Conservation (phyloP, 352 stramenopile species). For the Ophiocytium majus region DNA sequence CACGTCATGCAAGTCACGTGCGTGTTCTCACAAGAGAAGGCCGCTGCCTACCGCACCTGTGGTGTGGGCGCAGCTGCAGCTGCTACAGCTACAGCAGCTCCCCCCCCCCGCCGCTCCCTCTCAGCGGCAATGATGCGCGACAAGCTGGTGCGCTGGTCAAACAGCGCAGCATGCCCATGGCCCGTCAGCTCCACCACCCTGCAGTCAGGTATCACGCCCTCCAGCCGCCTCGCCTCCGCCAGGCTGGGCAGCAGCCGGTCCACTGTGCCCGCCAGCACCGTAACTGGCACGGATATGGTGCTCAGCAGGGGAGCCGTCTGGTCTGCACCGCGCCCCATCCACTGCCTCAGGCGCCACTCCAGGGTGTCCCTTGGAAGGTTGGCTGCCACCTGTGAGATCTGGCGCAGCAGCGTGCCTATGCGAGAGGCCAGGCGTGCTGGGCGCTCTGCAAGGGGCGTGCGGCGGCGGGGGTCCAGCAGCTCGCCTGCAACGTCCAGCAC, state of each 20-base stretch:
- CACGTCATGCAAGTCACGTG: no score
- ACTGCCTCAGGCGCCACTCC: neutral
- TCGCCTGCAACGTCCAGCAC: neutral
- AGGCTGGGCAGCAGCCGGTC: neutral
- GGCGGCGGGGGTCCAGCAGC: neutral
- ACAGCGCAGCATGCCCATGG: neutral
- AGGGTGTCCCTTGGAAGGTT: neutral
- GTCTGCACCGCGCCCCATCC: neutral
- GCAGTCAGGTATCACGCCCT: neutral
- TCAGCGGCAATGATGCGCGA: neutral
- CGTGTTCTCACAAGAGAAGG: no score
- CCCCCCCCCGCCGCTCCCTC: no score
- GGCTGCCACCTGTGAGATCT: neutral
- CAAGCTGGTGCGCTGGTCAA: neutral
- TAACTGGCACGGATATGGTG: constrained; percentile 1
- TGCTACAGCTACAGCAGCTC: no score
- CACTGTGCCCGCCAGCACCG: neutral
- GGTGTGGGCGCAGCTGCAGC: no score
- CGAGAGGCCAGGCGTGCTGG: neutral
- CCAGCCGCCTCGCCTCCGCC: neutral
- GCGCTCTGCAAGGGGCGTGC: neutral
- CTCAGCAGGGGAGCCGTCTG: neutral
- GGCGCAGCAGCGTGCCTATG: neutral
- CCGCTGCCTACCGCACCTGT: no score
- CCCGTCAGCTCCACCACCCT: neutral